A percentile compares a stretch with the other conserved stretches of the same genome.
These are phyloP conservation scores for Fusarium zealandicum DNA, from an alignment of 2,329 filamentous ascomycete genomes.

Conservation along the genomic window DNA sequence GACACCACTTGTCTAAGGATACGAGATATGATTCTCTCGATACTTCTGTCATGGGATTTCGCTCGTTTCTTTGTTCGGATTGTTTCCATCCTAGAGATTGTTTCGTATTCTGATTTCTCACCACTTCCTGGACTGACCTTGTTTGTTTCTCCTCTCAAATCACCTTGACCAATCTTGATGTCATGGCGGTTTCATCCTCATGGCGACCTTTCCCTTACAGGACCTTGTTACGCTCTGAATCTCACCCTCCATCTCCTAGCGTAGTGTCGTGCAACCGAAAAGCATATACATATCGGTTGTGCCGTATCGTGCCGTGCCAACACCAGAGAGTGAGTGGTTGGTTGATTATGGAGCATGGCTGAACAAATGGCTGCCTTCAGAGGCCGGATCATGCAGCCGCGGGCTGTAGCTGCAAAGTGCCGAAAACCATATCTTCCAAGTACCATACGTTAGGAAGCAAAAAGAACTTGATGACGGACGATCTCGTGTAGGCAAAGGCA, in stretches of 20 bases:
- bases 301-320: neutral
- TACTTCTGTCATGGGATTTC: neutral
- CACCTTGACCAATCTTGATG: constrained; percentile 19
- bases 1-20: constrained; percentile 25
- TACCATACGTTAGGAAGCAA: neutral
- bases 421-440: neutral
- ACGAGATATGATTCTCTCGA: constrained; percentile 18
- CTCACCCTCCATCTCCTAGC: constrained; percentile 11
- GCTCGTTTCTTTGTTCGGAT: neutral
- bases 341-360: constrained; percentile 29
- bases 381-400: constrained; percentile 11
- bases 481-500: neutral
- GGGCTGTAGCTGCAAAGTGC: constrained; percentile 9
- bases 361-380: neutral
- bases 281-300: constrained; percentile 4
- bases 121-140: neutral
- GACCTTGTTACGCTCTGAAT: neutral
- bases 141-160: neutral
- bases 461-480: neutral
- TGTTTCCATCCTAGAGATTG: neutral
- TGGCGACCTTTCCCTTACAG: constrained; percentile 19
- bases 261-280: constrained; percentile 13
- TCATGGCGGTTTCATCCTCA: constrained; percentile 28
- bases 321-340: constrained; percentile 7
- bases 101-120: constrained; percentile 22